Evolutionary conservation across 1,284 basidiomycete species (phyloP).

Genomic region (Limonomyces culmigenus): DNA sequence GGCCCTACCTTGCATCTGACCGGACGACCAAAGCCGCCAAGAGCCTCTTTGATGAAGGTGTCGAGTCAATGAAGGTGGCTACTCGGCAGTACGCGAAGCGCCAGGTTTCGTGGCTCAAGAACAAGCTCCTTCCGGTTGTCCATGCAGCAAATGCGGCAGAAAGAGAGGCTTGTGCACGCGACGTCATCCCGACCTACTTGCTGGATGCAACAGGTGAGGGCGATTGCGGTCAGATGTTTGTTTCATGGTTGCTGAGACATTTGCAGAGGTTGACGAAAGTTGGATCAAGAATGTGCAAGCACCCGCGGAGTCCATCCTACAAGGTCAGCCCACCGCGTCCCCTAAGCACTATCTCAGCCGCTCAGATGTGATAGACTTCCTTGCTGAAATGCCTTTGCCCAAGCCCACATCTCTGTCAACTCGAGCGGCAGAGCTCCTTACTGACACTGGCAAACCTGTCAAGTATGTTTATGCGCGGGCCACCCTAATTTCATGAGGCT

Average conservation of each 20-base stretch:
- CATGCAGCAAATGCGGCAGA: constrained; percentile 25
- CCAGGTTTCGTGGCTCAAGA: constrained; percentile 86
- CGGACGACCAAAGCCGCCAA: not conserved
- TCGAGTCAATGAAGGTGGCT: constrained; percentile 71
- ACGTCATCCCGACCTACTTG: constrained; percentile 31
- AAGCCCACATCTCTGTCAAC: constrained; percentile 42
- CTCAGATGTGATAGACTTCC: constrained; percentile 51
- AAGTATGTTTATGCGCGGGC: too few relatives aligned
- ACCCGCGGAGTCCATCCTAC: constrained; percentile 30
- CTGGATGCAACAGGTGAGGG: constrained; percentile 62
- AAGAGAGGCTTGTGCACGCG: constrained; percentile 14
- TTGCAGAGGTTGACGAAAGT: constrained; percentile 31
- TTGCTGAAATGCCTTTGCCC: constrained; percentile 32
- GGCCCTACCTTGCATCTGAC: constrained; percentile 32
- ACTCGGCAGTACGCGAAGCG: constrained; percentile 88
- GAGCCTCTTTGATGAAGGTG: not conserved
- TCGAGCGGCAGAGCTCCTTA: too few relatives aligned
- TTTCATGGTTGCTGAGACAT: constrained; percentile 1
- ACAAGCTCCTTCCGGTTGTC: constrained; percentile 75
- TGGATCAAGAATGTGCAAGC: constrained; percentile 43
- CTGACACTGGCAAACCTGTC: too few relatives aligned
- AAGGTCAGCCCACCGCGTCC: too few relatives aligned
- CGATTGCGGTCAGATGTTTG: not conserved
- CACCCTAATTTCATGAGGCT: too few relatives aligned
- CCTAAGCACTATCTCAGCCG: too few relatives aligned